Conservation (phyloP, 306 rosid genomes). For the Notholithocarpus densiflorus region DNA sequence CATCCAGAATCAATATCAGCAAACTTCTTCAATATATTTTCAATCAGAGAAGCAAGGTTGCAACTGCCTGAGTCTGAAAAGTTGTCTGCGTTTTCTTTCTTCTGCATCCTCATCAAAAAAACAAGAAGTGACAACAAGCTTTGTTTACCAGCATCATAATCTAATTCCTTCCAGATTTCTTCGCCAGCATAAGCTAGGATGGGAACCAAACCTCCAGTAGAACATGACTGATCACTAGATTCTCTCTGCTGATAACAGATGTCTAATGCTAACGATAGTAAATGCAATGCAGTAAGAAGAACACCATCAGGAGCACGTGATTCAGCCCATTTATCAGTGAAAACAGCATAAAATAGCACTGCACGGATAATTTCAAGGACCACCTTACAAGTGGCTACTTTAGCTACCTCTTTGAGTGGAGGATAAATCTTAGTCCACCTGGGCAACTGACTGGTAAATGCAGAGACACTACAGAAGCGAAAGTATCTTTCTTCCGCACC, state of each 20-base stretch:
- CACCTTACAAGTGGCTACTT: slow-evolving; percentile 82
- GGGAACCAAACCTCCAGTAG: slow-evolving; percentile 50
- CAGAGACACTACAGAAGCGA: slow-evolving; percentile 68
- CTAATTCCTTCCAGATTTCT: slow-evolving; percentile 42
- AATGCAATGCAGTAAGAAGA: slow-evolving; percentile 80
- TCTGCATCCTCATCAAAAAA: slow-evolving; percentile 65
- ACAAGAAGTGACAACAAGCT: slow-evolving; percentile 92
- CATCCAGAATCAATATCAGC: slow-evolving; percentile 72
- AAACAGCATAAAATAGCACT: slow-evolving; percentile 79
- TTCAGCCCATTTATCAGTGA: slow-evolving; percentile 51
- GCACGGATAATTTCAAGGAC: slow-evolving; percentile 78
- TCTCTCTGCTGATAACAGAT: slow-evolving; percentile 64
- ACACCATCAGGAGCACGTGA: slow-evolving; percentile 92
- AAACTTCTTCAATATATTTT: slow-evolving; percentile 77
- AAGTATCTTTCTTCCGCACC: slow-evolving; percentile 93
- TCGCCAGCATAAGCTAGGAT: slow-evolving; percentile 62
- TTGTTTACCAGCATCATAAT: slow-evolving; percentile 58
- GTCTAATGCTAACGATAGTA: slow-evolving; percentile 78
- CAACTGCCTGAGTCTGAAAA: slow-evolving; percentile 61
- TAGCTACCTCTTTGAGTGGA: slow-evolving; percentile 71
- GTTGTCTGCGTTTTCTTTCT: slow-evolving; percentile 45
- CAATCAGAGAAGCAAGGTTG: slow-evolving; percentile 60
- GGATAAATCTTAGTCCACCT: slow-evolving; percentile 77
- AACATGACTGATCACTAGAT: slow-evolving; percentile 34
- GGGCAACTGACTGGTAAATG: slow-evolving; percentile 69